These are phyloP conservation scores for Ceratocystis eucalypticola DNA, from an alignment of 2,329 filamentous ascomycete species.

Conservation along the genomic window DNA sequence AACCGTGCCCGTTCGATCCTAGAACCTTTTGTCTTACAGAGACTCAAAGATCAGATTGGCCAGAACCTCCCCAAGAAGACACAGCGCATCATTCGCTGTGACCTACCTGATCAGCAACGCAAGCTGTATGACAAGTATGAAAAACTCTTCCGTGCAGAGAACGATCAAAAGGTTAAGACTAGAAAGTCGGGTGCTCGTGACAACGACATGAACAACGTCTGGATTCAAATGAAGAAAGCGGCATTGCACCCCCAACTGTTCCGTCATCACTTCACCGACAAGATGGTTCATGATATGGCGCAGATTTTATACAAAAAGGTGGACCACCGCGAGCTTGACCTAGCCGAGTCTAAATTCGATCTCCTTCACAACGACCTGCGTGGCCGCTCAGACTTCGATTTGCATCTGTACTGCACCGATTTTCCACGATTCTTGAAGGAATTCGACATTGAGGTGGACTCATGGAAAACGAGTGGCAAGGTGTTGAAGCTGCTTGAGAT, in stretches of 20 bases:
- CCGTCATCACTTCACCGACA: slow-evolving; percentile 64
- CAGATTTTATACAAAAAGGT: slow-evolving; percentile 61
- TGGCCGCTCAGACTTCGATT: slow-evolving; percentile 48
- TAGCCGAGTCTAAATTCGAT: slow-evolving; percentile 37
- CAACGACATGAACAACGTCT: slow-evolving; percentile 52
- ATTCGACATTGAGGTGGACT: slow-evolving; percentile 40
- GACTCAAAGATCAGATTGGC: slow-evolving; percentile 89
- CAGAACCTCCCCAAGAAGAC: slow-evolving; percentile 68
- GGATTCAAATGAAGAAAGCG: slow-evolving; percentile 86
- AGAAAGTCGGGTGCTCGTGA: slow-evolving; percentile 37
- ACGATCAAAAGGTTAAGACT: background rate
- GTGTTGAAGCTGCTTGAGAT: slow-evolving; percentile 68
- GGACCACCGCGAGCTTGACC: slow-evolving; percentile 38
- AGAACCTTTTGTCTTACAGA: slow-evolving; percentile 83
- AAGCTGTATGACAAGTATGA: slow-evolving; percentile 56
- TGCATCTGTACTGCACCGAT: slow-evolving; percentile 52
- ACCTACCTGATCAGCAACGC: slow-evolving; percentile 59
- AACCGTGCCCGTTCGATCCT: slow-evolving; percentile 79
- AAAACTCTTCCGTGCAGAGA: slow-evolving; percentile 48
- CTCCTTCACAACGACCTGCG: slow-evolving; percentile 44
- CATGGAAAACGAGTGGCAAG: slow-evolving; percentile 61
- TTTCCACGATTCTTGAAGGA: slow-evolving; percentile 38
- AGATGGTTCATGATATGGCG: slow-evolving; percentile 62
- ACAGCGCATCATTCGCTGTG: slow-evolving; percentile 65
- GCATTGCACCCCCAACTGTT: slow-evolving; percentile 86